Evolutionary conservation across 2,329 filamentous ascomycete species (phyloP), one percentile per base, ranked within the genome.

Genomic region (Fusarium oxysporum): DNA sequence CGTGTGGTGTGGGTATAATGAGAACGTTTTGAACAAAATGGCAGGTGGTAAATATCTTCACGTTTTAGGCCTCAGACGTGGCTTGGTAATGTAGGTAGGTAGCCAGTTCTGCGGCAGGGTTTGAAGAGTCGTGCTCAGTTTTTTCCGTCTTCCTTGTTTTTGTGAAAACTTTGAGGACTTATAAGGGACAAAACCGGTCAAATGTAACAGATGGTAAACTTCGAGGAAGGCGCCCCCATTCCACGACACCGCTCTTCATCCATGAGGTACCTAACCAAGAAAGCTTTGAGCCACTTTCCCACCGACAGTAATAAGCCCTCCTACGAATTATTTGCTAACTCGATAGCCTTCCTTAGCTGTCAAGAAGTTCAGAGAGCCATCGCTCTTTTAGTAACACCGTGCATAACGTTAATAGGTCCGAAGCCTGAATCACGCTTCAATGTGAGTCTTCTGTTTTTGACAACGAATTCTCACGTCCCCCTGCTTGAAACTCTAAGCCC

Each of bases 201-300:
- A 54, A 25, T 44, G 30, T 33, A 23, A 23, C 12, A 50, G 30
- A 33, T 48, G 43, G 38, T 32, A 32, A 45, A 59, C 44, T 30
- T 21, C 28, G n/a, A 68, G 48, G 32, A 66, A 19, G 23, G n/a
- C 25, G 19, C 61, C 45, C 57, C 59, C 40, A 62, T 73, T 59
- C 43, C 56, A 67, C 43, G 61, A 71, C 65, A 73, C 65, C 70
- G 65, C 70, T 72, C 47, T 58, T 67, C 40, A 21, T 35, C 12
- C n/a, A 17, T n/a, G 6, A 23, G 12, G 35, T 47, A 32, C 43
- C 19, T 48, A 28, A 54, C 14, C 19, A 54, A 28, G 50, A 35
- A 37, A 30, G 21, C n/a, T 9, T 28, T 28, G 23, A 33, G 30
- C 47, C 21, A 33, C 21, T 9, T 23, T 50, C 21, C 21, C 47